Conservation (phyloP, 805 yeast species). For the Nakazawaea ambrosiae region DNA sequence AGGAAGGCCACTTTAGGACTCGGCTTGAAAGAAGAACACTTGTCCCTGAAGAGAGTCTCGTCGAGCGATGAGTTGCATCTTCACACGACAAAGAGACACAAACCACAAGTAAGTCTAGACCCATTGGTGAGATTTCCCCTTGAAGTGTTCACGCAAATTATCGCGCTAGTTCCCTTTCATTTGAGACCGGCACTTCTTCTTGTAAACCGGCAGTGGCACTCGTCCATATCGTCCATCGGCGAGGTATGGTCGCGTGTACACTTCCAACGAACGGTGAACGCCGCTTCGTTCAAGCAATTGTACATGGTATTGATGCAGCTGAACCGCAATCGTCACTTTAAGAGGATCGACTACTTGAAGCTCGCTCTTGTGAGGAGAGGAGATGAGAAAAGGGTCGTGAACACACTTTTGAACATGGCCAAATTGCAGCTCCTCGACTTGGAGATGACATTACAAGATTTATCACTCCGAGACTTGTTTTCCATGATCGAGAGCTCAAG, state of each 20-base stretch:
- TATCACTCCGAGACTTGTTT: not conserved
- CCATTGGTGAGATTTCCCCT: conserved; percentile 18
- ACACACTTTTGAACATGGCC: conserved; percentile 1
- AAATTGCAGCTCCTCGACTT: conserved; percentile 5
- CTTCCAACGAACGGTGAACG: not conserved
- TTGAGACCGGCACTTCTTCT: not conserved
- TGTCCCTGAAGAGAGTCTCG: not conserved
- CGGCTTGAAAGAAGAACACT: not conserved
- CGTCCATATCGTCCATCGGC: not conserved
- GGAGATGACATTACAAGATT: conserved; percentile 1
- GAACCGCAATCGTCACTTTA: not conserved
- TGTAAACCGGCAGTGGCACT: conserved; percentile 3
- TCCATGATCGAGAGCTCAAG: conserved; percentile 5
- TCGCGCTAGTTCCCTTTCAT: conserved; percentile 11
- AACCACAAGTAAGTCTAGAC: conserved; percentile 12
- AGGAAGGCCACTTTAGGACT: conserved; percentile 10
- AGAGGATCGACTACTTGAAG: conserved; percentile 1
- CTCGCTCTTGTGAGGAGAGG: not conserved
- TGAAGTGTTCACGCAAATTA: conserved; percentile 16
- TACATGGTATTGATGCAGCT: not conserved
- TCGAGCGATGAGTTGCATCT: not conserved
- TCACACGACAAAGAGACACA: not conserved
- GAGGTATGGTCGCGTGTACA: conserved; percentile 6
- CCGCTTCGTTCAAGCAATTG: conserved; percentile 2
- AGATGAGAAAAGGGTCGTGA: conserved; percentile 7